These are phyloP conservation scores for Coleophoma cylindrospora DNA, from an alignment of 2,329 filamentous ascomycete genomes.

Conservation along the genomic window DNA sequence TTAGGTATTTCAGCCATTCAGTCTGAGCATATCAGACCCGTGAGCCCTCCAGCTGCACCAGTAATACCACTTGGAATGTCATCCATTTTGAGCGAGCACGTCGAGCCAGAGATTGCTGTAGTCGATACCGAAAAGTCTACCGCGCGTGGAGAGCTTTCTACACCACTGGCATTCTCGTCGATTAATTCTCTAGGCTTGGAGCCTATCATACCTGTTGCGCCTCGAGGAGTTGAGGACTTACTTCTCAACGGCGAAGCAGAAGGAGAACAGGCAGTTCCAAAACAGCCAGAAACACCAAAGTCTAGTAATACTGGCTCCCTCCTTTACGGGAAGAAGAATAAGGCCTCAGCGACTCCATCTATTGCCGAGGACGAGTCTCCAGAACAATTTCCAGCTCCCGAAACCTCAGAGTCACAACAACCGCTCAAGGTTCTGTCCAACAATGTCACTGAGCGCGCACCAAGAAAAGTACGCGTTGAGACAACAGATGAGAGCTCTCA, in stretches of 20 bases:
- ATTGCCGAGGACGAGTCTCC: constrained; percentile 62
- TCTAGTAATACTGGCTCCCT: constrained; percentile 36
- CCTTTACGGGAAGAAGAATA: constrained; percentile 38
- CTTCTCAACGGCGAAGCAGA: constrained; percentile 45
- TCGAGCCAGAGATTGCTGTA: neutral
- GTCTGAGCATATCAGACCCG: no score
- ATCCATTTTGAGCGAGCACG: constrained; percentile 11
- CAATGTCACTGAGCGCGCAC: constrained; percentile 41
- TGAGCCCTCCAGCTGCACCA: no score
- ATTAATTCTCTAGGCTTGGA: constrained; percentile 23
- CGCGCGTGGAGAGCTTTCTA: constrained; percentile 30
- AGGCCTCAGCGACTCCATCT: constrained; percentile 27
- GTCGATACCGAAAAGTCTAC: constrained; percentile 26
- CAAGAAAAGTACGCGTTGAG: constrained; percentile 33
- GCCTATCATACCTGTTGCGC: constrained; percentile 25
- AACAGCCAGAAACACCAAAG: constrained; percentile 33
- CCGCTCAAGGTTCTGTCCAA: constrained; percentile 59
- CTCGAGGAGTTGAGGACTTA: constrained; percentile 45
- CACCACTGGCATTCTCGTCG: constrained; percentile 25
- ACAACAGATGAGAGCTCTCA: constrained; percentile 72
- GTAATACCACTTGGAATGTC: no score
- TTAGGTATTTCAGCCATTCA: neutral
- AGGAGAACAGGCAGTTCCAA: constrained; percentile 24
- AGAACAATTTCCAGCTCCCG: constrained; percentile 42
- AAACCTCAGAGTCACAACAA: constrained; percentile 49